Conservation (phyloP, 108 stramenopile species). For the Pseudonitzschia delicatissima region DNA sequence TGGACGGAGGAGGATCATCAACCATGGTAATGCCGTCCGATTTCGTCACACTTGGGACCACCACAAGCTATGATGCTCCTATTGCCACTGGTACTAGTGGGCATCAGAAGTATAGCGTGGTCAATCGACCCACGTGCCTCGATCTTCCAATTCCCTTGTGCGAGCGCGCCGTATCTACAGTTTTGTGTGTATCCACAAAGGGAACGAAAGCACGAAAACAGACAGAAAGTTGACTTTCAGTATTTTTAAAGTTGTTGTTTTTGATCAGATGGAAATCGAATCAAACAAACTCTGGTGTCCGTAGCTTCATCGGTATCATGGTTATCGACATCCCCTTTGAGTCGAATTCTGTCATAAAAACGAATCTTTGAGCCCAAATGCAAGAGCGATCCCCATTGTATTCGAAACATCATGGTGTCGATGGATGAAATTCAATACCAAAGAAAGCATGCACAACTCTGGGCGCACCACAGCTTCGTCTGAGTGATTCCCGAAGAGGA, state of each 20-base stretch:
- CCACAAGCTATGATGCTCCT: neutral
- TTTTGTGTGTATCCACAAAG: conserved; percentile 28
- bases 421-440: conserved; percentile 45
- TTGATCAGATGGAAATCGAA: too few relatives aligned
- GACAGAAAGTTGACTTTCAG: too few relatives aligned
- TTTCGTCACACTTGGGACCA: neutral
- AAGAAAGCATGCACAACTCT: conserved; percentile 26
- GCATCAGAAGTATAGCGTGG: neutral
- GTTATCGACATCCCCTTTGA: too few relatives aligned
- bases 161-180: conserved; percentile 40
- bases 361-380: too few relatives aligned
- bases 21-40: conserved; percentile 23
- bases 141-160: conserved; percentile 29
- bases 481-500: neutral
- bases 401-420: conserved; percentile 59
- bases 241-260: too few relatives aligned
- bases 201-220: neutral
- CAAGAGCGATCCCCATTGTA: conserved; percentile 34
- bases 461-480: conserved; percentile 3
- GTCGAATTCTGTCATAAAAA: too few relatives aligned
- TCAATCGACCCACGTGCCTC: conserved; percentile 40
- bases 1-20: conserved; percentile 50
- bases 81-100: neutral
- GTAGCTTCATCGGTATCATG: too few relatives aligned
- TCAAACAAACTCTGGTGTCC: too few relatives aligned